These are phyloP conservation scores for Penicillium coffeae DNA, from an alignment of 495 filamentous ascomycete species.

Conservation along the genomic window DNA sequence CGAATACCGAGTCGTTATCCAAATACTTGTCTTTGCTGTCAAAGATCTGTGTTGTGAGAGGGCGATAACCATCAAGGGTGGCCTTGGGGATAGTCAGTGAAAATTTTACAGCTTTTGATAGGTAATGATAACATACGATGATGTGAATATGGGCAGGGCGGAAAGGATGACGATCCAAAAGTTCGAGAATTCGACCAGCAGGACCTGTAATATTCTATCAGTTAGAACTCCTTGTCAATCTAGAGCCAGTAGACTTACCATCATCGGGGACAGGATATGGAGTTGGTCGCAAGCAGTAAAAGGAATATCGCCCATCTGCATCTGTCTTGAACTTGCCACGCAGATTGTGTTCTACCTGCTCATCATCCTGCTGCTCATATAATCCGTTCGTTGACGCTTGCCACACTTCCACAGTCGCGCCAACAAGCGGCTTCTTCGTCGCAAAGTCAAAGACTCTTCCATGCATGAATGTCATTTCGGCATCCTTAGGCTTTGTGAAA, in stretches of 20 bases:
- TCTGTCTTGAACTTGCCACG: constrained; percentile 69
- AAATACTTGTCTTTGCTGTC: constrained; percentile 61
- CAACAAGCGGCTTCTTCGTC: constrained; percentile 56
- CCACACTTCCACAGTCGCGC: constrained; percentile 71
- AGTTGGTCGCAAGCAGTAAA: constrained; percentile 66
- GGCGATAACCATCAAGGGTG: constrained; percentile 45
- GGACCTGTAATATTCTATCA: constrained; percentile 24
- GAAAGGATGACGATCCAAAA: constrained; percentile 74
- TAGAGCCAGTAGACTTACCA: constrained; percentile 48
- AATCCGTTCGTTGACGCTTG: constrained; percentile 72
- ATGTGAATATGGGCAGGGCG: constrained; percentile 84
- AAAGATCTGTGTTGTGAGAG: constrained; percentile 71
- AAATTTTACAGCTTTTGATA: too few species aligned
- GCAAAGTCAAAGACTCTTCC: constrained; percentile 56
- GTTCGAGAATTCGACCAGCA: constrained; percentile 40
- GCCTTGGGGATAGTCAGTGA: constrained; percentile 29
- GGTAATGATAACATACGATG: constrained; percentile 65
- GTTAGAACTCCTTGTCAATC: constrained; percentile 25
- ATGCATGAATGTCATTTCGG: constrained; percentile 57
- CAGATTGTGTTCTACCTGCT: constrained; percentile 70
- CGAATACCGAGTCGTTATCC: constrained; percentile 67
- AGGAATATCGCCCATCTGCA: constrained; percentile 57
- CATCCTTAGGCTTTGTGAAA: constrained; percentile 47
- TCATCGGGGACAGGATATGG: constrained; percentile 70
- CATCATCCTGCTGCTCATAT: constrained; percentile 74